Conservation (phyloP, 305 asterid genomes). For the Lippia alba region DNA sequence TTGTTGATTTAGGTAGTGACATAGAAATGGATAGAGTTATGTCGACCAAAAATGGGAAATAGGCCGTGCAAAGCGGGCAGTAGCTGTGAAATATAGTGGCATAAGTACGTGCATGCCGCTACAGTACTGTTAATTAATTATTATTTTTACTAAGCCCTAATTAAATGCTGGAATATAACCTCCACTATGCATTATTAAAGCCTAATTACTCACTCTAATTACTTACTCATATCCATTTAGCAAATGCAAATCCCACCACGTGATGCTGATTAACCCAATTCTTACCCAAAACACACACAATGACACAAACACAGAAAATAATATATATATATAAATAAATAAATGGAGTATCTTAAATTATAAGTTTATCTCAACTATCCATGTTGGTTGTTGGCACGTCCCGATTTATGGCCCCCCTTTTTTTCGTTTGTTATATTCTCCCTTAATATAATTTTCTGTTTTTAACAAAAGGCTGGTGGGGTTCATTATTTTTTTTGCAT, state of each 20-base stretch:
- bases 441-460: too few species aligned
- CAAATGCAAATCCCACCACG: conserved; percentile 15
- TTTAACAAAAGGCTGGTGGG: too few species aligned
- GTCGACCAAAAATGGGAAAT: not conserved
- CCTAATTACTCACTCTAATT: too few species aligned
- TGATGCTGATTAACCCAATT: conserved; percentile 19
- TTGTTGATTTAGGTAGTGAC: too few species aligned
- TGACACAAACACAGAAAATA: not conserved
- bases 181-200: not conserved
- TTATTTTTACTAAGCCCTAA: not conserved
- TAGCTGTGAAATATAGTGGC: not conserved
- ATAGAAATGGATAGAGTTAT: not conserved
- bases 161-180: conserved; percentile 1
- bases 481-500: too few species aligned
- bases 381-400: not conserved
- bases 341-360: not conserved
- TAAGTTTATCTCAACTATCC: not conserved
- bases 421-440: not conserved
- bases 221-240: not conserved
- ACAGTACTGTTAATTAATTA: not conserved
- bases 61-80: not conserved
- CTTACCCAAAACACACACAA: not conserved
- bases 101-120: conserved; percentile 3
- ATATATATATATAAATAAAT: not conserved
- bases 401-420: not conserved